Percentiles rank a stretch among this genome's conserved stretches.
Evolutionary conservation across 129 eudicot genomes (phyloP).

Genomic region (Pulicaria dysenterica): DNA sequence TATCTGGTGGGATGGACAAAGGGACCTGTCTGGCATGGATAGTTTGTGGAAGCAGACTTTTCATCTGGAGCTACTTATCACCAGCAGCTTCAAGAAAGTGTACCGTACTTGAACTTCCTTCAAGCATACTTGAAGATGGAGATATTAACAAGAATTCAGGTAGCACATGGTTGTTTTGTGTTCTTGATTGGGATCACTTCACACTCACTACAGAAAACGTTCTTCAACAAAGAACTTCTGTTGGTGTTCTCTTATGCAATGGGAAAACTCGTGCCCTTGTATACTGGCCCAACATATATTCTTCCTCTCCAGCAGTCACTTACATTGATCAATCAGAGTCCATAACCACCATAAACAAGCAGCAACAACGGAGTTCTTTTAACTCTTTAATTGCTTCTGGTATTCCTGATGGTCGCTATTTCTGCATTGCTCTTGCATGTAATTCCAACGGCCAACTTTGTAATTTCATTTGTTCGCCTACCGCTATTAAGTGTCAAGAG

Average conservation of each 20-base stretch:
- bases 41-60: conserved; percentile 63
- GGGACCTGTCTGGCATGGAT: conserved; percentile 85
- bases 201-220: conserved; percentile 25
- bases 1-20: conserved; percentile 90
- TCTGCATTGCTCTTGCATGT: conserved; percentile 78
- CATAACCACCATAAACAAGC: conserved; percentile 42
- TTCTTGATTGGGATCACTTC: conserved; percentile 61
- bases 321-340: conserved; percentile 42
- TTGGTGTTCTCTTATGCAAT: conserved; percentile 73
- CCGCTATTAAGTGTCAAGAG: conserved; percentile 51
- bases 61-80: conserved; percentile 74
- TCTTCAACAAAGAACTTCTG: conserved; percentile 52
- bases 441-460: conserved; percentile 74
- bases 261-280: conserved; percentile 51
- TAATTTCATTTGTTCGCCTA: conserved; percentile 62
- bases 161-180: conserved; percentile 57
- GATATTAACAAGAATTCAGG: conserved; percentile 44
- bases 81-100: conserved; percentile 73
- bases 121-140: conserved; percentile 43
- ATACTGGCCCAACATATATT: conserved; percentile 78
- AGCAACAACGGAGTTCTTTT: conserved; percentile 36
- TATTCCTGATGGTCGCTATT: conserved; percentile 40
- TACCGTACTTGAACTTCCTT: conserved; percentile 67
- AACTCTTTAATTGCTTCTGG: conserved; percentile 80
- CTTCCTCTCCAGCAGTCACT: conserved; percentile 41